Conservation (phyloP, 257 asterid genomes). For the Solanum chmielewskii region DNA sequence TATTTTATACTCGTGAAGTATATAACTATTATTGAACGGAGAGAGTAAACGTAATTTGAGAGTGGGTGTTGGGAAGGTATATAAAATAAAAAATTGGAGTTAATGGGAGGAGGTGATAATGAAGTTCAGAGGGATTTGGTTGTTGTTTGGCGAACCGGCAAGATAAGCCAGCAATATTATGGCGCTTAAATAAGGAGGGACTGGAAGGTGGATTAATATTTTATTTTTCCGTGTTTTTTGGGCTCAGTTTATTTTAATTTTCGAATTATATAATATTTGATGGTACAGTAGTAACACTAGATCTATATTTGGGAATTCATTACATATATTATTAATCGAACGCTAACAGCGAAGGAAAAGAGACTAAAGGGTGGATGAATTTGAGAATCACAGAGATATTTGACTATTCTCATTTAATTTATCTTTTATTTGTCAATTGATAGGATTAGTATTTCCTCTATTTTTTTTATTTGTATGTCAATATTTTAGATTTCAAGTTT, state of each 20-base stretch:
- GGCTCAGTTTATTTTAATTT: not conserved
- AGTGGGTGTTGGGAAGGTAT: not conserved
- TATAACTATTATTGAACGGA: not conserved
- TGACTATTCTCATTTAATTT: no score
- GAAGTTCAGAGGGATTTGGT: not conserved
- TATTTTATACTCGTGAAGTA: not conserved
- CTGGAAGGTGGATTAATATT: not conserved
- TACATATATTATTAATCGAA: not conserved
- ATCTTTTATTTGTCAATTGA: no score
- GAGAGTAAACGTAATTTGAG: not conserved
- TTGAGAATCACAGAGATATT: not conserved
- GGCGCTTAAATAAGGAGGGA: not conserved
- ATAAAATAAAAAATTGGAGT: not conserved
- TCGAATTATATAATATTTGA: not conserved
- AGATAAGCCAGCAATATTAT: not conserved
- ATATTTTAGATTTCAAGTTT: no score
- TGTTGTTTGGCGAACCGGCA: not conserved
- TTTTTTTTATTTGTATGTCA: no score
- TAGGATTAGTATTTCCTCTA: no score
- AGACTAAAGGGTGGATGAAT: not conserved
- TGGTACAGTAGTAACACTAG: not conserved
- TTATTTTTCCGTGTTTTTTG: not conserved
- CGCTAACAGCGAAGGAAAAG: not conserved
- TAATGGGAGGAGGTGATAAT: not conserved
- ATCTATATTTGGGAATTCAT: not conserved